Evolutionary conservation across 352 stramenopile species (phyloP).

Genomic region (Pythium vanterpoolii): DNA sequence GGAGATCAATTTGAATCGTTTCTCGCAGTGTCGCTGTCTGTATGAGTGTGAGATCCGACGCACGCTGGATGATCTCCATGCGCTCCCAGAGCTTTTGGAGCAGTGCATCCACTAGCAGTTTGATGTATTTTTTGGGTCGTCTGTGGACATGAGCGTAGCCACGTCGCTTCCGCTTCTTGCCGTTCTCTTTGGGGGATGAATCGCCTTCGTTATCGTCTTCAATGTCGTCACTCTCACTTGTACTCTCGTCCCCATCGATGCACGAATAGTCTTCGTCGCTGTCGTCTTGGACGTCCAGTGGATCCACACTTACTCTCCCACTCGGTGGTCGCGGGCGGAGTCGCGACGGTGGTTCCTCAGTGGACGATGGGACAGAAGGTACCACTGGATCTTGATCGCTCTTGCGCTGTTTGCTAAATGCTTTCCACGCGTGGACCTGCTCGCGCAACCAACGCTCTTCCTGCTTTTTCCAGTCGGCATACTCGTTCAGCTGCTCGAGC

Average conservation of each 20-base stretch:
- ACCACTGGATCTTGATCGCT: background rate
- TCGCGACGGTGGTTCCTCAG: background rate
- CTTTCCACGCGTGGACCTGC: slow-evolving; percentile 48
- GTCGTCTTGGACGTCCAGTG: background rate
- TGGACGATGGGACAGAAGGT: background rate
- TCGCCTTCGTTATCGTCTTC: background rate
- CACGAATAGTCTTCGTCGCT: slow-evolving; percentile 14
- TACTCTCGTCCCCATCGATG: background rate
- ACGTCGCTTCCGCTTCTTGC: slow-evolving; percentile 1
- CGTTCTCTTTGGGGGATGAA: background rate
- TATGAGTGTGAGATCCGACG: slow-evolving; percentile 12
- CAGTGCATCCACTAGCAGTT: slow-evolving; percentile 13
- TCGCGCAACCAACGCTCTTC: slow-evolving; percentile 58
- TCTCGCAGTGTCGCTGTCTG: slow-evolving; percentile 13
- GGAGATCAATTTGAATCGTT: slow-evolving; percentile 10
- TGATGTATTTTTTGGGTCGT: slow-evolving; percentile 11
- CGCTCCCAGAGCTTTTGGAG: slow-evolving; percentile 6
- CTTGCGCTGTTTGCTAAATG: slow-evolving; percentile 6
- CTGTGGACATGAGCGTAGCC: background rate
- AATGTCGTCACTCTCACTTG: slow-evolving; percentile 8
- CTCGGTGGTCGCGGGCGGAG: slow-evolving; percentile 5
- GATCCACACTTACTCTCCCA: background rate
- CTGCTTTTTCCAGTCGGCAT: slow-evolving; percentile 27
- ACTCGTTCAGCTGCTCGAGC: slow-evolving; percentile 41
- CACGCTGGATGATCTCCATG: slow-evolving; percentile 8